These are phyloP conservation scores for Cryphonectria naterciae DNA, from an alignment of 2,329 filamentous ascomycete species.

Conservation along the genomic window DNA sequence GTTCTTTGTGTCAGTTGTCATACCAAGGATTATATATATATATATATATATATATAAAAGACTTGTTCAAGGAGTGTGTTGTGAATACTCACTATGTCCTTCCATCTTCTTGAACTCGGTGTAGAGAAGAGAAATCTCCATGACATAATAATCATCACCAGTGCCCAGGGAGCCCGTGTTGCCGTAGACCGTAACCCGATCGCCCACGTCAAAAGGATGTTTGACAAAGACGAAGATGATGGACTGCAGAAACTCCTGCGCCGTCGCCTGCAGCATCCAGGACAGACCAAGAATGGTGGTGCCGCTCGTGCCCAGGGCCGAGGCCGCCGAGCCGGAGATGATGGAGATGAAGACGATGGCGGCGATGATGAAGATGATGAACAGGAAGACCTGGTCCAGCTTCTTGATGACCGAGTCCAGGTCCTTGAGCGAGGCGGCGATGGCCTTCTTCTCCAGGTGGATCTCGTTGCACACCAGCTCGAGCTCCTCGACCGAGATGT, in stretches of 20 bases:
- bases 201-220: slow-evolving; percentile 95
- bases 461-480: slow-evolving; percentile 94
- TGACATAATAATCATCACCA: slow-evolving; percentile 95
- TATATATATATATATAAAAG: no score
- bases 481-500: slow-evolving; percentile 93
- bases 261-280: slow-evolving; percentile 91
- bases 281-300: slow-evolving; percentile 86
- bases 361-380: slow-evolving; percentile 80
- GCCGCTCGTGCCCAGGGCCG: slow-evolving; percentile 86
- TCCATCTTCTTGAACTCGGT: slow-evolving; percentile 99
- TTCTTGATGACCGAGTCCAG: slow-evolving; percentile 91
- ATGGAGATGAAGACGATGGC: slow-evolving; percentile 87
- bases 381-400: slow-evolving; percentile 85
- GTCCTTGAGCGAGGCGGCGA: slow-evolving; percentile 92
- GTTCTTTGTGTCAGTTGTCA: no score
- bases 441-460: slow-evolving; percentile 91
- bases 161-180: slow-evolving; percentile 78
- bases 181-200: slow-evolving; percentile 89
- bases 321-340: slow-evolving; percentile 87
- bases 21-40: no score
- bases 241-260: slow-evolving; percentile 92
- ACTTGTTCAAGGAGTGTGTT: no score
- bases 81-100: slow-evolving; percentile 62
- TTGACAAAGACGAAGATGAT: slow-evolving; percentile 96
- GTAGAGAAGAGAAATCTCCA: slow-evolving; percentile 88